Base-by-base conservation (phyloP, 2,329 filamentous ascomycete genomes). In the Penicillium sp. region DNA sequence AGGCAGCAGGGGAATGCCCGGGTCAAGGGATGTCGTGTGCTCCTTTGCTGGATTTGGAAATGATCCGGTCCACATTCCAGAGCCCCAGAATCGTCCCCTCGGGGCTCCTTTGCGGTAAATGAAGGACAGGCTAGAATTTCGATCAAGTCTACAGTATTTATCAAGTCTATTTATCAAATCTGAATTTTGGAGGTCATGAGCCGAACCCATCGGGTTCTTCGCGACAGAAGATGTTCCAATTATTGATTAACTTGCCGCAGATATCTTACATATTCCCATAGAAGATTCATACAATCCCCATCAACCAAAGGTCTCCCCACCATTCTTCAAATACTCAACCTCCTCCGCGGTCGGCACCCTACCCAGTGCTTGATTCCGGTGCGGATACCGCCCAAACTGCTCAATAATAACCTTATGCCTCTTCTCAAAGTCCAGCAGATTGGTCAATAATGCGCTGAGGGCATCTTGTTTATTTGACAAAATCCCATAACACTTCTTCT, bases 331-430 rank as follows among this genome's bases (percentile, higher is more conserved):
- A 54, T 72, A 72, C 17, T 62, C 63, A 28, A 57, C 55, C 40
- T 72, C 70, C 19, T 72, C 70, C 1, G 56, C 44, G 1, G 68
- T 72, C 15, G 69, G 50, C 8, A 42, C 38, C 51, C 70, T 64
- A 1, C 66, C 70, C 26, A 72, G n/a, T 8, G 65, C 65, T 40
- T 60, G 30, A 24, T 72, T 72, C 10, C 70, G 65, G 61, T 72
- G 70, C 12, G 70, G 70, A 53, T 71, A 72, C 38, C 69, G 65
- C 19, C 70, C 69, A 60, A 72, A 72, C 28, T 13, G 61, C 53
- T 67, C 68, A 58, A 70, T 68, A n/a, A 70, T 70, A 22, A 66
- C 68, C 57, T 65, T 65, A 37, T 70, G 68, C 8, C 63, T 63
- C 40, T 65, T 65, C 55, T 70, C 68, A 58, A 62, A 70, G 10